Evolutionary conservation across 169 alveolate genomes (phyloP), one percentile per base, ranked within the genome.

Genomic region (Neospora caninum): DNA sequence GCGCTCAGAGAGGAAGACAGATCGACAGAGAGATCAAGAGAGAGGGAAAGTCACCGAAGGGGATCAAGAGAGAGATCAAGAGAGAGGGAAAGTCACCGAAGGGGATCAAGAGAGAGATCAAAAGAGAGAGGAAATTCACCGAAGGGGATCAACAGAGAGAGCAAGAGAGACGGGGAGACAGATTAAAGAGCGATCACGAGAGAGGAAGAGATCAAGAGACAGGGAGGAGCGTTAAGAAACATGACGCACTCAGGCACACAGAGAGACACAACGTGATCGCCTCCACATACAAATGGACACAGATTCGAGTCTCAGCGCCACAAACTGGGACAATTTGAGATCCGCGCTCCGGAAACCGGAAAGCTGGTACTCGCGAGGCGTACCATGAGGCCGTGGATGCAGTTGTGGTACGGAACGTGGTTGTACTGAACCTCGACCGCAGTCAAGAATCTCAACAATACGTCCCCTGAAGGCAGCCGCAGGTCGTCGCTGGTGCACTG

Each of bases 351-450:
- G n/a, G n/a, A n/a, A 49, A 49, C 58, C 13, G 58, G 58, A 49
- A 49, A 4, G 13, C 22, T 64, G 31, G 73, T 6, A 64, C 73
- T 1, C 73, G 31, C 73, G 16, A 9, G n/a, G 16, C 73, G 73
- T 64, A 86, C 92, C 92, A 86, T 86, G 1, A 86, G 45, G 54
- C 92, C 92, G 49, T 86, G 92, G 27, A 86, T 27, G 80, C 80
- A 31, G 92, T 86, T 86, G 80, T 86, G 92, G 45, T 86, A 86
- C 16, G 92, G 92, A 2, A 86, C 92, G 53, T 36, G 49, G 80
- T 49, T n/a, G 49, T 86, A 86, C 34, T 86, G 92, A 36, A 34
- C 27, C 49, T 86, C 92, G 49, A 86, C 92, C 1, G 92, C 92
- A 78, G 31, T 86, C 38, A 86, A 80, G 80, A 86, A 86, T 13